Conservation (phyloP, 208 protist species). For the Trypanosoma caninum region DNA sequence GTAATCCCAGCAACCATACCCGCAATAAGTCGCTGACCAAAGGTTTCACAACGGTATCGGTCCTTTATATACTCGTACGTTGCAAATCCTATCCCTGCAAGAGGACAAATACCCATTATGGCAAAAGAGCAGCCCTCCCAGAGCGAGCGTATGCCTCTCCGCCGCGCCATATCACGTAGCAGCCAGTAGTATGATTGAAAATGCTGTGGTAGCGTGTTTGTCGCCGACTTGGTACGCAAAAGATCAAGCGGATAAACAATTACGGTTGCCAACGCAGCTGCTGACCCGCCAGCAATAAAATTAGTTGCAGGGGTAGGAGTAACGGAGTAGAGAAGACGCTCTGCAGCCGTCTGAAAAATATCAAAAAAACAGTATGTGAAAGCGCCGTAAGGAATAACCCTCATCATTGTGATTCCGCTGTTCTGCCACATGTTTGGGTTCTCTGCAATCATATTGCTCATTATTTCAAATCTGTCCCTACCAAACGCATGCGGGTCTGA, state of each 20-base stretch:
- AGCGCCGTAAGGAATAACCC: constrained; percentile 92
- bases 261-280: constrained; percentile 78
- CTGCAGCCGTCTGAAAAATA: constrained; percentile 75
- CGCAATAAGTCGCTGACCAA: constrained; percentile 53
- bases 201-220: constrained; percentile 28
- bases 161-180: constrained; percentile 56
- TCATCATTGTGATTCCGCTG: constrained; percentile 89
- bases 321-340: constrained; percentile 70
- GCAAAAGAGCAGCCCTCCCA: constrained; percentile 85
- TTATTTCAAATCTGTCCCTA: constrained; percentile 29
- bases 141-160: constrained; percentile 50
- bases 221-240: constrained; percentile 63
- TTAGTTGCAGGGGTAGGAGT: constrained; percentile 64
- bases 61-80: constrained; percentile 87
- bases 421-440: constrained; percentile 85
- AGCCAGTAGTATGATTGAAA: constrained; percentile 78
- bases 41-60: constrained; percentile 52
- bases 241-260: constrained; percentile 93
- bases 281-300: constrained; percentile 76
- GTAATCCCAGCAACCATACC: constrained; percentile 69
- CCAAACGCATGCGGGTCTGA: constrained; percentile 24
- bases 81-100: constrained; percentile 90
- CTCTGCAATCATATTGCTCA: constrained; percentile 47
- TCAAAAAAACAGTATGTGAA: constrained; percentile 92
- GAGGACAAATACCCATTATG: constrained; percentile 79